These are phyloP conservation scores for Erythrobasidium hasegawianum DNA, from an alignment of 1,284 basidiomycete species.

Conservation along the genomic window DNA sequence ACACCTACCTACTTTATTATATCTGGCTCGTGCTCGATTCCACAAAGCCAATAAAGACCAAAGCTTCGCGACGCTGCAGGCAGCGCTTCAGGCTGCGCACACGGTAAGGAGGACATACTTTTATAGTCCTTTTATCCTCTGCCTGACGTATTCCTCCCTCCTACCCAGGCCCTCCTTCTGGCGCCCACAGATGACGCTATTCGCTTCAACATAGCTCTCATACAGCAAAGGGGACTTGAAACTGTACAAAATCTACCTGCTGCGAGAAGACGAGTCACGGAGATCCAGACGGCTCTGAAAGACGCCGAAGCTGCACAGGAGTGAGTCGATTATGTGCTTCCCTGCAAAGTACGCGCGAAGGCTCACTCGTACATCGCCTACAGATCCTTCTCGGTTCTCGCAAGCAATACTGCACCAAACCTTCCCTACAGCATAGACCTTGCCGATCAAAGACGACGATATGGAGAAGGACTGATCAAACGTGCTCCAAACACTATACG, in stretches of 20 bases:
- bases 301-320: conserved; percentile 84
- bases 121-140: too few relatives aligned
- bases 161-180: conserved; percentile 78
- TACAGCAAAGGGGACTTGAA: conserved; percentile 88
- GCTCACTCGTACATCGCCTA: background rate
- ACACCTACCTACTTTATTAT: conserved; percentile 70
- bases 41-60: conserved; percentile 83
- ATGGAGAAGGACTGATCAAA: conserved; percentile 76
- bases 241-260: conserved; percentile 70
- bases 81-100: conserved; percentile 73
- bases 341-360: background rate
- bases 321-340: conserved; percentile 52
- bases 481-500: conserved; percentile 66
- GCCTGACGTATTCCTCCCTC: too few relatives aligned
- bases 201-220: conserved; percentile 91
- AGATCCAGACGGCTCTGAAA: conserved; percentile 70
- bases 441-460: conserved; percentile 79
- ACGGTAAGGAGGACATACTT: conserved; percentile 54
- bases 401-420: conserved; percentile 62
- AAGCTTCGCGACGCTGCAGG: conserved; percentile 70
- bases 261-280: conserved; percentile 70
- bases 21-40: conserved; percentile 84
- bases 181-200: conserved; percentile 81
- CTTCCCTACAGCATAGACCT: conserved; percentile 82
- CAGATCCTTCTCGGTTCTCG: conserved; percentile 76